phyloP scores from a whole-genome alignment of 2,329 filamentous ascomycete genomes.

The Chaetomiaceae sp. region DNA sequence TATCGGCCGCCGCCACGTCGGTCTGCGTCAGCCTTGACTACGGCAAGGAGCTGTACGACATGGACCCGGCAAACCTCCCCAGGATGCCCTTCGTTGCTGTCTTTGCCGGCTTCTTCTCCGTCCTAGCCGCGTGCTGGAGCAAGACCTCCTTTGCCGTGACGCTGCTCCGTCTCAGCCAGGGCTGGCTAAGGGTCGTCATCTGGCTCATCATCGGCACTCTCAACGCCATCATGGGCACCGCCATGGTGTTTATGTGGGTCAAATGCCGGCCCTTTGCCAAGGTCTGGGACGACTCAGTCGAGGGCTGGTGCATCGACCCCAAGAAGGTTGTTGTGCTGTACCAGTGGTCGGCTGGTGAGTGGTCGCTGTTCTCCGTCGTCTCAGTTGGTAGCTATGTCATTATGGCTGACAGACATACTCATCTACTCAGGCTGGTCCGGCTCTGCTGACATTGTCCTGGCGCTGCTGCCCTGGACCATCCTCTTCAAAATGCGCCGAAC shows the following conservation, averaged over 20 bases:
- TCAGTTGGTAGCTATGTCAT: no score
- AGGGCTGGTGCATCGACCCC: conserved; percentile 10
- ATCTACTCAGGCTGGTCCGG: conserved; percentile 13
- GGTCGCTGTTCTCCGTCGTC: neutral
- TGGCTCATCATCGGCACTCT: conserved; percentile 28
- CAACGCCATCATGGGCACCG: conserved; percentile 20
- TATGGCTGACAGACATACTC: neutral
- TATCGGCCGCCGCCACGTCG: conserved; percentile 19
- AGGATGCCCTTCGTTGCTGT: conserved; percentile 21
- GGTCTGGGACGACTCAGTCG: conserved; percentile 5
- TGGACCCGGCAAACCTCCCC: conserved; percentile 15
- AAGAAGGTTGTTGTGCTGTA: conserved; percentile 9
- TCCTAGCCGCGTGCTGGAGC: conserved; percentile 32
- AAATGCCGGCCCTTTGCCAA: conserved; percentile 11
- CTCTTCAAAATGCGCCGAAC: conserved; percentile 4
- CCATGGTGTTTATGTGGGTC: conserved; percentile 14
- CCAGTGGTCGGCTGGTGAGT: conserved; percentile 14
- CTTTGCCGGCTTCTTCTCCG: conserved; percentile 25
- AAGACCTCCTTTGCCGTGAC: conserved; percentile 36
- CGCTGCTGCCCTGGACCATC: conserved; percentile 9
- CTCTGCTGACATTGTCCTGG: conserved; percentile 6
- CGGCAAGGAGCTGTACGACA: conserved; percentile 19
- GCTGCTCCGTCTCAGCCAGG: conserved; percentile 28
- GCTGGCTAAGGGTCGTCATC: conserved; percentile 25
- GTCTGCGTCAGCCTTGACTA: conserved; percentile 19